These are phyloP conservation scores for Piper longum DNA, from an alignment of 164 flowering plant genomes.

Conservation along the genomic window DNA sequence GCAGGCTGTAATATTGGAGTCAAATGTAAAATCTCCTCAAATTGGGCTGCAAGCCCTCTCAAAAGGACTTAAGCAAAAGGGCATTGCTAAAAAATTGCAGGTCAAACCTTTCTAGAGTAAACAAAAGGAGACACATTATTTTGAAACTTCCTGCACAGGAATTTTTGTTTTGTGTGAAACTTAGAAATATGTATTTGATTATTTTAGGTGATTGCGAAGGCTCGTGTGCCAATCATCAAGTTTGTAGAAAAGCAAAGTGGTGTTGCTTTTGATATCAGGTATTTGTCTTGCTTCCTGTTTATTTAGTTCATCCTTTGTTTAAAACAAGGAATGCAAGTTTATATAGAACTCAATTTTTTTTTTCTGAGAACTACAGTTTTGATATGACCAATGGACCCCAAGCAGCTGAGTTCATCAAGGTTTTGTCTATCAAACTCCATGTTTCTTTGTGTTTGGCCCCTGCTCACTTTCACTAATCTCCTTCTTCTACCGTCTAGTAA, in stretches of 20 bases:
- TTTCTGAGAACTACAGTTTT: constrained; percentile 41
- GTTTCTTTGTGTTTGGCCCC: background rate
- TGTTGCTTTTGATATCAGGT: constrained; percentile 88
- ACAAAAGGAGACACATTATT: background rate
- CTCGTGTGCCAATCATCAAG: constrained; percentile 89
- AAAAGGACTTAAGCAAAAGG: constrained; percentile 64
- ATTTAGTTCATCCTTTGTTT: background rate
- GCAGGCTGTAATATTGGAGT: constrained; percentile 83
- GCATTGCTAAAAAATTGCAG: constrained; percentile 86
- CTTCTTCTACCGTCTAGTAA: background rate
- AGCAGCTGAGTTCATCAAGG: constrained; percentile 90
- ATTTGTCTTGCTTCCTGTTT: background rate
- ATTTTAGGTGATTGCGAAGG: constrained; percentile 76
- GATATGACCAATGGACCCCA: constrained; percentile 82
- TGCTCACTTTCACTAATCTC: background rate
- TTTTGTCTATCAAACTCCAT: constrained; percentile 4
- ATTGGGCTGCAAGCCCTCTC: constrained; percentile 70
- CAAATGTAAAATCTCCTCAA: constrained; percentile 62
- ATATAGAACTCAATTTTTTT: background rate
- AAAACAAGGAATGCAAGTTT: background rate
- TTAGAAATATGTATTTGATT: background rate
- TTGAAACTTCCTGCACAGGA: background rate
- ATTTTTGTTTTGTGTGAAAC: no score
- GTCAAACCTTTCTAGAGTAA: constrained; percentile 18
- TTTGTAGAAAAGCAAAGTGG: constrained; percentile 76